Base-by-base conservation (phyloP, 176 grass and related monocot genomes). In the Oryza longistaminata region DNA sequence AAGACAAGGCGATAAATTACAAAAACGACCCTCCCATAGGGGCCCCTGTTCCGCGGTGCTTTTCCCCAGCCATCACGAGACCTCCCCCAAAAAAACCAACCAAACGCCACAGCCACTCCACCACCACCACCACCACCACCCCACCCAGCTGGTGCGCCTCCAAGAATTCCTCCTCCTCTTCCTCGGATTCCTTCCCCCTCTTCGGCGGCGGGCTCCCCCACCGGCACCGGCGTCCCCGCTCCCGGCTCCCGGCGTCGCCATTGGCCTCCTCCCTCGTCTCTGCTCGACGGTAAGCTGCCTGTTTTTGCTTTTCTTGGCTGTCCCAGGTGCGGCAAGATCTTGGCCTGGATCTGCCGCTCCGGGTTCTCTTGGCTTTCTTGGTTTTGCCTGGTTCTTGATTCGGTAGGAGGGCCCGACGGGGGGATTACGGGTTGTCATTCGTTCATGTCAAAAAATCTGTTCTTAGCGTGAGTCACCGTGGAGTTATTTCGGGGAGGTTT, bases 51-150 rank as follows among this genome's bases (percentile, higher is more conserved):
- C 75, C 85, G 62, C 62, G 80, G 75, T 44, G 89, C 89, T 86
- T 90, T 90, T 65, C 80, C 88, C 85, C 80, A 70, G 88, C 84
- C 75, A 87, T 87, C 88, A 83, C 88, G 88, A 90, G 74, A 19
- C 84, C 74, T 24, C 71, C 40, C 60, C 31, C 27, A 3, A 24
- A 37, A 37, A 24, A 71, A 60, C 77, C 77, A 85, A 71, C 71
- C 74, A 78, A 74, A 86, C 88, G 19, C 72, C 71, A 43, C 42
- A 43, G 42, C 9, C 42, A 43, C 42, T 43, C 42, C 42, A 43
- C 1, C 27, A 27, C 29, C 29, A 31, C 40, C 40, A 22, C 50
- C 76, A 3, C 76, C 87, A 69, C 88, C 67, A 79, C 87, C 86
- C 26, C 79, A 35, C 82, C 82, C 44, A 75, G 68, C 76, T 58